phyloP scores from a whole-genome alignment of 345 rosid genomes.

The Corymbia maculata region DNA sequence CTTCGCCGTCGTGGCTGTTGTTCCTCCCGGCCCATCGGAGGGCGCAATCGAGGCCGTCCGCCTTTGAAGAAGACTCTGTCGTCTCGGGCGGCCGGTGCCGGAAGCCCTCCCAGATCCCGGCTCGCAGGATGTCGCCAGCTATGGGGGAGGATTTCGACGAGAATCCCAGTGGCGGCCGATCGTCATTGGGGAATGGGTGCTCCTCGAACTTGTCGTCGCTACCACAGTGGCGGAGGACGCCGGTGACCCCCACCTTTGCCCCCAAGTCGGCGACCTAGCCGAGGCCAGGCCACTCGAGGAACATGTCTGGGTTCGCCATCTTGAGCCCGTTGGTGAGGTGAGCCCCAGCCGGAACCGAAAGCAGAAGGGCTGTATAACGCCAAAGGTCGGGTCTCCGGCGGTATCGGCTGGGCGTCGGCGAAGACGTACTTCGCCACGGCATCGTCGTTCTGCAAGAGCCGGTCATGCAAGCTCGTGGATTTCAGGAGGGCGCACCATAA shows the following conservation, averaged over 20 bases:
- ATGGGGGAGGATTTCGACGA: slow-evolving; percentile 17
- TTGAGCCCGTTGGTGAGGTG: slow-evolving; percentile 86
- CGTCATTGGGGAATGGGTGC: slow-evolving; percentile 21
- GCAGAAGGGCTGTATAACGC: slow-evolving; percentile 12
- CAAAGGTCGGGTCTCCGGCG: slow-evolving; percentile 42
- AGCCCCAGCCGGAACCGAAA: slow-evolving; percentile 62
- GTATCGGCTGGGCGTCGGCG: slow-evolving; percentile 22
- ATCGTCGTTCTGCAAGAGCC: slow-evolving; percentile 58
- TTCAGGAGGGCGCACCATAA: slow-evolving; percentile 60
- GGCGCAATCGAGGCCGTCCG: slow-evolving; percentile 15
- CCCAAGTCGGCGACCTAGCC: not conserved
- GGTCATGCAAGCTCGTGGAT: slow-evolving; percentile 89
- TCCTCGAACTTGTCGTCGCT: slow-evolving; percentile 5
- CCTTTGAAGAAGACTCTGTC: slow-evolving; percentile 15
- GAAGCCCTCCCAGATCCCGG: slow-evolving; percentile 1
- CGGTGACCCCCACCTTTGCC: slow-evolving; percentile 15
- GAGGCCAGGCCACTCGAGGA: not conserved
- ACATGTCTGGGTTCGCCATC: slow-evolving; percentile 4
- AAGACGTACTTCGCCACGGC: slow-evolving; percentile 65
- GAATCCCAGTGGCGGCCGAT: slow-evolving; percentile 10
- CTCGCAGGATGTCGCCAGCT: slow-evolving; percentile 82
- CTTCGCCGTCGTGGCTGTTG: slow-evolving; percentile 38
- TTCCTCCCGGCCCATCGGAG: slow-evolving; percentile 27
- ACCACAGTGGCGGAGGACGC: slow-evolving; percentile 24
- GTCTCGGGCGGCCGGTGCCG: slow-evolving; percentile 8